phyloP scores from a whole-genome alignment of 208 protist species.

The Leptomonas seymouri region DNA sequence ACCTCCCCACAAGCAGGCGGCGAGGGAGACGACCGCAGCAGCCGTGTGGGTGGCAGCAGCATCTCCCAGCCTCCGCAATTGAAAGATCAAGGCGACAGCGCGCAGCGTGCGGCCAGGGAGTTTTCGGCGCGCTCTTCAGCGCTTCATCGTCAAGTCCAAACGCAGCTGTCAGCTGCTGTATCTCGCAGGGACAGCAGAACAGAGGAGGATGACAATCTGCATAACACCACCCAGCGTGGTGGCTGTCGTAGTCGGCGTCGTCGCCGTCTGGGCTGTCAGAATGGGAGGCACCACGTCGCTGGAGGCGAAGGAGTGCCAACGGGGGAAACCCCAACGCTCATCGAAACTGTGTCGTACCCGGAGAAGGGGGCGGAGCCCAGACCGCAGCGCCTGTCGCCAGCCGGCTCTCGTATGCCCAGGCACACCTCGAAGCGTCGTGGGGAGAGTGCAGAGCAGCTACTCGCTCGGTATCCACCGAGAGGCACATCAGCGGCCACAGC shows the following conservation, averaged over 20 bases:
- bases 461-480: neutral
- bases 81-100: neutral
- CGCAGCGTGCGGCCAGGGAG: neutral
- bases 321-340: neutral
- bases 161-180: neutral
- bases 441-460: slow-evolving; percentile 2
- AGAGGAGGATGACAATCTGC: neutral
- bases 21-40: neutral
- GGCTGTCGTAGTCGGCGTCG: too few relatives aligned
- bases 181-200: neutral
- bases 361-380: too few relatives aligned
- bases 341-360: neutral
- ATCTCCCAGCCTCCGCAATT: too few relatives aligned
- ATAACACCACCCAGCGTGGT: neutral
- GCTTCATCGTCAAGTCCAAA: neutral
- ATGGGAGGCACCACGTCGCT: too few relatives aligned
- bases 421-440: too few relatives aligned
- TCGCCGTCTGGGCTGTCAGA: too few relatives aligned
- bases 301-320: neutral
- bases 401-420: too few relatives aligned
- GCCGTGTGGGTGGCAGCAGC: neutral
- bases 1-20: neutral
- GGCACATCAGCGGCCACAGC: slow-evolving; percentile 4
- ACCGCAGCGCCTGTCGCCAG: too few relatives aligned
- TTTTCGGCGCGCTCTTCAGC: neutral